Conservation (phyloP, 768 basidiomycete species). For the Termitomyces eurrhizus region DNA sequence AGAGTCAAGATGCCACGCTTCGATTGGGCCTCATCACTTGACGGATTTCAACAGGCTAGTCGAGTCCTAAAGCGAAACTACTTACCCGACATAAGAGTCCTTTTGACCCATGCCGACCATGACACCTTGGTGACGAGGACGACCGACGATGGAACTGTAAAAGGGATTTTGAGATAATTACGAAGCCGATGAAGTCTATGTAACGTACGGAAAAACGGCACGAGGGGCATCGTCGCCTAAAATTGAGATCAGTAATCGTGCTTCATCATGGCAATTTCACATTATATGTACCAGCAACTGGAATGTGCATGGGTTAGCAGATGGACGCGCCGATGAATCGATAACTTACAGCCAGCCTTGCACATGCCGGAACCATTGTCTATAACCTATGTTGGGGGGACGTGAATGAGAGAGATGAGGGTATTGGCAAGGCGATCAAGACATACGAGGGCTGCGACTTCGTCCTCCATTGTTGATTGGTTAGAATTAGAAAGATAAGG, state of each 20-base stretch:
- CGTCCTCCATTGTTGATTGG: slow-evolving; percentile 42
- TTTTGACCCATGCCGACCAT: slow-evolving; percentile 98
- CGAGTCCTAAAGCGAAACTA: slow-evolving; percentile 8
- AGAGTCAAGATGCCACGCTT: slow-evolving; percentile 82
- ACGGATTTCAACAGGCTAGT: slow-evolving; percentile 15
- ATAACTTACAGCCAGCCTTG: slow-evolving; percentile 91
- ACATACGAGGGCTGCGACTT: slow-evolving; percentile 46
- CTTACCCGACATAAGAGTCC: slow-evolving; percentile 93
- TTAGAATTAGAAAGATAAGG: slow-evolving; percentile 22
- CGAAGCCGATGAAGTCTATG: not conserved
- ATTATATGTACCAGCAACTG: slow-evolving; percentile 58
- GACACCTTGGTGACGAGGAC: slow-evolving; percentile 90
- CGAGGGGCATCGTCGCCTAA: slow-evolving; percentile 86
- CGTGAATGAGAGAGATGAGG: slow-evolving; percentile 7
- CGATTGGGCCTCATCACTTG: slow-evolving; percentile 85
- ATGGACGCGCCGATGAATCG: slow-evolving; percentile 11
- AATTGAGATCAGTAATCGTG: slow-evolving; percentile 16
- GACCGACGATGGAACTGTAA: slow-evolving; percentile 84
- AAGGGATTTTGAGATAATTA: not conserved
- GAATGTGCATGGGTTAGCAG: slow-evolving; percentile 19
- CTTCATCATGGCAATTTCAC: not conserved
- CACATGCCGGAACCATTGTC: slow-evolving; percentile 99
- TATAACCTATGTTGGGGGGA: slow-evolving; percentile 53
- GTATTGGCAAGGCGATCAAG: slow-evolving; percentile 20
- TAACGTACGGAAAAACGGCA: slow-evolving; percentile 90